A percentile compares a stretch with the other conserved stretches of the same genome.
phyloP scores from a whole-genome alignment of 108 stramenopile species.

The Stephanodiscus triporus region DNA sequence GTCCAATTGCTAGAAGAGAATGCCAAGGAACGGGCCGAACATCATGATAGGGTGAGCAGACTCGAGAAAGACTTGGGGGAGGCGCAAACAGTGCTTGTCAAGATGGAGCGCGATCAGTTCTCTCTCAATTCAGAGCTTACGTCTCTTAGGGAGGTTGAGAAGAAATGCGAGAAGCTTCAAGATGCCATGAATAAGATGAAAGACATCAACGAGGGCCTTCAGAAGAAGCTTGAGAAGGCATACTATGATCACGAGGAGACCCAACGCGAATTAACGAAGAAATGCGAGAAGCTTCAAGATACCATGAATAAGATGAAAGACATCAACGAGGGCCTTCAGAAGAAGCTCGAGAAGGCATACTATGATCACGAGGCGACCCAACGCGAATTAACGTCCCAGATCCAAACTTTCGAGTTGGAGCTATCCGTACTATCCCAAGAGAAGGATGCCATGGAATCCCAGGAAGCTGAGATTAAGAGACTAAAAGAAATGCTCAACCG shows the following conservation, averaged over 20 bases:
- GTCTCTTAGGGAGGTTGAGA: slow-evolving; percentile 9
- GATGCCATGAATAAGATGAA: slow-evolving; percentile 25
- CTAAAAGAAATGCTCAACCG: slow-evolving; percentile 23
- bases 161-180: slow-evolving; percentile 22
- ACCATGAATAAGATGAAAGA: slow-evolving; percentile 27
- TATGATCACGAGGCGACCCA: no score
- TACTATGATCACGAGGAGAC: no score
- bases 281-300: slow-evolving; percentile 14
- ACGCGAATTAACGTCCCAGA: slow-evolving; percentile 26
- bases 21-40: slow-evolving; percentile 26
- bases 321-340: slow-evolving; percentile 39
- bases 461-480: slow-evolving; percentile 30
- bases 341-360: slow-evolving; percentile 44
- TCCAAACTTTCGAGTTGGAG: slow-evolving; percentile 19
- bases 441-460: slow-evolving; percentile 24
- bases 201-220: slow-evolving; percentile 38
- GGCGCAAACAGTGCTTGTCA: slow-evolving; percentile 10
- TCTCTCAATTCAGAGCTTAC: not conserved
- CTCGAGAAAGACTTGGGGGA: slow-evolving; percentile 27
- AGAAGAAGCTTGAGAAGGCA: slow-evolving; percentile 43
- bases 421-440: slow-evolving; percentile 24
- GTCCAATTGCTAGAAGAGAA: slow-evolving; percentile 18
- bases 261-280: slow-evolving; percentile 28
- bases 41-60: slow-evolving; percentile 15
- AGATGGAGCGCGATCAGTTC: slow-evolving; percentile 7